Evolutionary conservation across 208 protist genomes (phyloP).

Genomic region (Leptomonas pyrrhocoris): DNA sequence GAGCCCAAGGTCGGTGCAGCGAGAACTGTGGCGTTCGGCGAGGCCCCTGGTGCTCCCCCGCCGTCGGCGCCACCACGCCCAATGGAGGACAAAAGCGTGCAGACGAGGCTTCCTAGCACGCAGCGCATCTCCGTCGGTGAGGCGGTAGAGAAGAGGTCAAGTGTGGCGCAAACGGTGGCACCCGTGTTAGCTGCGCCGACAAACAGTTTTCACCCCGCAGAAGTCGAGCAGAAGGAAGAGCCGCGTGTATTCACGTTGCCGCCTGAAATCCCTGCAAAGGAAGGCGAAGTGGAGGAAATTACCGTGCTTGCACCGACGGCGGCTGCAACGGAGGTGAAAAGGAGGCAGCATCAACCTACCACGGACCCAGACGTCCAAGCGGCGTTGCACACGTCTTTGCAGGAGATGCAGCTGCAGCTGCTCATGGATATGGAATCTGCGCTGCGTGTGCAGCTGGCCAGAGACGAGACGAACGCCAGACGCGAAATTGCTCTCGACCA

Average conservation of each 20-base stretch:
- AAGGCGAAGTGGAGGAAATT: background rate
- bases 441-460: background rate
- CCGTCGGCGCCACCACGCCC: background rate
- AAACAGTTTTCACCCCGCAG: background rate
- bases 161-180: background rate
- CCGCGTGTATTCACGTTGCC: background rate
- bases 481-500: background rate
- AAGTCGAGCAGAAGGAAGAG: background rate
- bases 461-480: background rate
- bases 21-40: no score
- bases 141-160: background rate
- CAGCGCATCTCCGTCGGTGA: background rate
- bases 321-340: background rate
- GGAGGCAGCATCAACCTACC: background rate
- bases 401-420: constrained; percentile 9
- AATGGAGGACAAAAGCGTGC: constrained; percentile 8
- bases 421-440: constrained; percentile 9
- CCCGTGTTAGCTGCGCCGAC: background rate
- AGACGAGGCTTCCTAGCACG: background rate
- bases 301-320: background rate
- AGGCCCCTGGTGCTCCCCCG: background rate
- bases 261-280: background rate
- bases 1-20: background rate
- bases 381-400: constrained; percentile 1
- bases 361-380: background rate